Conservation (phyloP, 1,139 yeast species). For the Ogataea hybrid region DNA sequence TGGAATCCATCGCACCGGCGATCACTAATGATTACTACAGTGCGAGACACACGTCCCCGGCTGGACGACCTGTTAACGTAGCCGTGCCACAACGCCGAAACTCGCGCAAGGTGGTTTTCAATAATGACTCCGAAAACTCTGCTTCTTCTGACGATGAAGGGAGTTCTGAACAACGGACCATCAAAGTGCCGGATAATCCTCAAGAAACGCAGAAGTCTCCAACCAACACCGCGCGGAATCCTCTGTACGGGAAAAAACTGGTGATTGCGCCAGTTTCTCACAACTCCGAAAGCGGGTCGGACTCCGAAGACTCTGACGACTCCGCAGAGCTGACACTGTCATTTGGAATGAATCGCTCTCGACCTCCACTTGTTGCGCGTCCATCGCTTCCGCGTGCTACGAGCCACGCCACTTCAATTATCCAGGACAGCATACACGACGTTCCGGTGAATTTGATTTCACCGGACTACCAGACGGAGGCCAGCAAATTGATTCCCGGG, state of each 20-base stretch:
- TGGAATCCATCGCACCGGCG: constrained; percentile 23
- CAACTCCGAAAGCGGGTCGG: constrained; percentile 4
- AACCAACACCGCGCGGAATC: constrained; percentile 4
- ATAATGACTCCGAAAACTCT: constrained; percentile 14
- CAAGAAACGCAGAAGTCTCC: neutral
- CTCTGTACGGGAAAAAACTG: constrained; percentile 17
- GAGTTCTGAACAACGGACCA: neutral
- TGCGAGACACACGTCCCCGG: constrained; percentile 4
- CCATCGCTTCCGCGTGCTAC: constrained; percentile 1
- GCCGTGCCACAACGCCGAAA: constrained; percentile 11
- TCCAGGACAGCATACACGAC: constrained; percentile 13
- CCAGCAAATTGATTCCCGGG: constrained; percentile 15
- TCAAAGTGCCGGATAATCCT: neutral
- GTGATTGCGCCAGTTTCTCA: neutral
- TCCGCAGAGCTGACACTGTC: constrained; percentile 20
- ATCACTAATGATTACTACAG: constrained; percentile 15
- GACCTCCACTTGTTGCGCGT: neutral
- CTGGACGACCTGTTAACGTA: neutral
- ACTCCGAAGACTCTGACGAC: constrained; percentile 15
- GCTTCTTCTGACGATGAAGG: constrained; percentile 13
- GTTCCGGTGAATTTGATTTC: constrained; percentile 16
- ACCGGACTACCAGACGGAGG: constrained; percentile 13
- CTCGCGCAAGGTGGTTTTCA: constrained; percentile 15
- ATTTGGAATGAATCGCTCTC: constrained; percentile 12
- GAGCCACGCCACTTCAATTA: neutral